Evolutionary conservation across 2,329 filamentous ascomycete species (phyloP), one percentile per base, ranked within the genome.

Genomic region (Colletotrichum gloeosporioides): DNA sequence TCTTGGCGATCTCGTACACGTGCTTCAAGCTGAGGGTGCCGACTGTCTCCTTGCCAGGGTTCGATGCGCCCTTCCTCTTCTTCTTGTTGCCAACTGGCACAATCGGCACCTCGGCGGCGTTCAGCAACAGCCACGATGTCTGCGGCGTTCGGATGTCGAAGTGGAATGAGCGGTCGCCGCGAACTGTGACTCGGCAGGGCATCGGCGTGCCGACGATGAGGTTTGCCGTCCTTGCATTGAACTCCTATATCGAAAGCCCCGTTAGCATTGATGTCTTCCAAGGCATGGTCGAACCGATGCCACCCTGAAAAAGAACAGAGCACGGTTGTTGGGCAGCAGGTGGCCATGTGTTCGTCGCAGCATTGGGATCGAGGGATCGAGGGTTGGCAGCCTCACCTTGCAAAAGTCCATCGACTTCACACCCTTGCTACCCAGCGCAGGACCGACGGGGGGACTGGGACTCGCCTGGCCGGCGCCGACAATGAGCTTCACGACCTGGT

Each of bases 321-420:
- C 39, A 75, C n/a, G 18, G 31, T 69, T 49, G 25, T 73, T 70
- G 76, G 77, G 68, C 57, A 73, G n/a, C 62, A 39, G n/a, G 69
- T 73, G 64, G 57, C 22, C 69, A 80, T 69, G 69, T 69, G 25
- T 63, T 74, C 32, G 32, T 71, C 31, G 36, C 34, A 32, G 55
- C 44, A 71, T 63, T 74, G 57, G 31, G 39, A 22, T 49, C 70
- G 55, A 55, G 59, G 32, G 68, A 53, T 53, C 44, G 44, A 61
- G 15, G 29, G 31, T 18, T 25, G 22, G 55, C 57, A 71, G 72
- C 34, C 85, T 77, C 77, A 98, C 96, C 91, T 99, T 99, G 92
- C 97, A 99, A 85, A 99, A 99, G 87, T 99, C 97, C 94, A 99
- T 99, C 75, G 95, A 98, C 89, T 99, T 99, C 78, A 99, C 95